Evolutionary conservation across 306 rosid genomes (phyloP), one percentile per base, ranked within the genome.

Genomic region (Prunus mira): DNA sequence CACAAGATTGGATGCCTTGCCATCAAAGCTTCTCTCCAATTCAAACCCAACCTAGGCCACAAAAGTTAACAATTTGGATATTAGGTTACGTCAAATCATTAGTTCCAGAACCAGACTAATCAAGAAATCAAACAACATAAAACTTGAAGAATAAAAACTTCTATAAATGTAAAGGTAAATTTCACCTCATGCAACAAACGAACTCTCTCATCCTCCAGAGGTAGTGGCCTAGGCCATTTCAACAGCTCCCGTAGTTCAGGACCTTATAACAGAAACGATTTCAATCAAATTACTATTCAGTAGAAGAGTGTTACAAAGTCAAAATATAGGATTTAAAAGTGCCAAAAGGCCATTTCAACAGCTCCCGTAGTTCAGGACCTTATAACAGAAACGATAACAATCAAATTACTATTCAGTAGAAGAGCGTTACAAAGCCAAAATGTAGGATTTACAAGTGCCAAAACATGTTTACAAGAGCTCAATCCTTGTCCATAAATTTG

Each of bases 201-300:
- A 79, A 90, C 92, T 41, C 98, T 89, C 79, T 95, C 98, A 10
- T 90, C 98, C 86, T 95, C 98, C 86, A 95, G 83, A 75, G 98
- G 98, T 83, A 95, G 93, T 55, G 96, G 91, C 80, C 98, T 89
- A 51, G 97, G 97, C 97, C 97, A 95, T 79, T 78, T 80, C 81
- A 92, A 84, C 81, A 95, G 87, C 82, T 89, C 90, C 9, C 96
- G 95, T 4, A 95, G 77, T 56, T 90, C 85, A 51, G 91, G 88
- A 83, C 98, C 98, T 95, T 74, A 79, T 82, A 63, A 34, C 71
- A 78, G 32, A 56, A 69, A 79, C 45, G 43, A 69, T 60, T 67
- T 64, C 57, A 28, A 61, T 78, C 73, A 88, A 60, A 61, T 69
- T 64, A 65, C 32, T 5, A 62, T 30, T 24, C 4, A 22, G 14